phyloP scores from a whole-genome alignment of 495 filamentous ascomycete species.

The Copromyces sp. region DNA sequence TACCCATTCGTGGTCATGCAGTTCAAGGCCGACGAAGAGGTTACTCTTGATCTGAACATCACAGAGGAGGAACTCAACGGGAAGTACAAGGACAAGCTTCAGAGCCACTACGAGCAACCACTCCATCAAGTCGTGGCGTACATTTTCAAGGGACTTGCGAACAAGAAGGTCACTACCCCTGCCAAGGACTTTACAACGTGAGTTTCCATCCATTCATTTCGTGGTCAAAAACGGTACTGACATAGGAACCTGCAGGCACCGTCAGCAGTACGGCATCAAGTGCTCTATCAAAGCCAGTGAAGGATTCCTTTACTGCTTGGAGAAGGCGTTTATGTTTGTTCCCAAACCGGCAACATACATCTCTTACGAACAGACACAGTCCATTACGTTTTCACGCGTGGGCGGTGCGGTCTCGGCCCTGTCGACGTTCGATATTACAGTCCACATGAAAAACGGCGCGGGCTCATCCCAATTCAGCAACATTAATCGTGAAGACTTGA shows the following conservation, averaged over 20 bases:
- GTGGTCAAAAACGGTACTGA: conserved; percentile 1
- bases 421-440: conserved; percentile 93
- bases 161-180: conserved; percentile 87
- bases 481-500: conserved; percentile 97
- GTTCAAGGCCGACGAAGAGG: conserved; percentile 95
- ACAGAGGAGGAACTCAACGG: conserved; percentile 73
- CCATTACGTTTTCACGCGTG: conserved; percentile 91
- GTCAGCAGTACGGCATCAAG: conserved; percentile 90
- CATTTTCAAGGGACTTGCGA: conserved; percentile 86
- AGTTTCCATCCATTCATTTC: conserved; percentile 7
- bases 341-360: conserved; percentile 97
- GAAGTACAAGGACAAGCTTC: conserved; percentile 84
- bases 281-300: conserved; percentile 99
- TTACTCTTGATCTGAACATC: conserved; percentile 93
- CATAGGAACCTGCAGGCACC: conserved; percentile 48
- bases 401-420: conserved; percentile 88
- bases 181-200: conserved; percentile 82
- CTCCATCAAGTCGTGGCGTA: conserved; percentile 84
- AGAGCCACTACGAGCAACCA: conserved; percentile 80
- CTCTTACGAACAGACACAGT: conserved; percentile 76
- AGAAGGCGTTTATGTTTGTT: conserved; percentile 98
- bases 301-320: conserved; percentile 90
- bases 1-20: conserved; percentile 99
- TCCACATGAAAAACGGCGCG: conserved; percentile 64
- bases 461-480: conserved; percentile 95